Percentiles rank a stretch among this genome's conserved stretches.
Conservation (phyloP, 78 protist species). For the Parvularia atlantis region DNA sequence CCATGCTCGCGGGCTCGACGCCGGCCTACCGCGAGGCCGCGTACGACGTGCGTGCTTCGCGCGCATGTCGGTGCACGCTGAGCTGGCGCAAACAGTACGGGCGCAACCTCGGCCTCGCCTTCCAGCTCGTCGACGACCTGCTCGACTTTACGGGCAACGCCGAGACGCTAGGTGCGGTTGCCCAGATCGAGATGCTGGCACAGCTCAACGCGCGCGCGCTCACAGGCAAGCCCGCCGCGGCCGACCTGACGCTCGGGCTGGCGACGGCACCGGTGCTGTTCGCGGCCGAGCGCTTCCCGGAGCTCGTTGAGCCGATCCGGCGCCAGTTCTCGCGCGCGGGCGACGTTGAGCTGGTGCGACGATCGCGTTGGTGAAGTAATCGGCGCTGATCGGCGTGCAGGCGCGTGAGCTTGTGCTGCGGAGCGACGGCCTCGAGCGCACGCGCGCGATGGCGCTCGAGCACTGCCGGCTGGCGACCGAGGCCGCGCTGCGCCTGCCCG, state of each 20-base stretch:
- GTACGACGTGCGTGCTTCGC: not conserved
- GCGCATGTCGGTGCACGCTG: not conserved
- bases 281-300: slow-evolving; percentile 64
- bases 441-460: slow-evolving; percentile 26
- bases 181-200: too few relatives aligned
- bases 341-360: slow-evolving; percentile 39
- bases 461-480: slow-evolving; percentile 26
- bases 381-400: not conserved
- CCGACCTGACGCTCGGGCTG: slow-evolving; percentile 55
- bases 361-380: not conserved
- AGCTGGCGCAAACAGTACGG: slow-evolving; percentile 36
- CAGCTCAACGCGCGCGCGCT: too few relatives aligned
- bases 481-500: slow-evolving; percentile 14
- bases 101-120: slow-evolving; percentile 79
- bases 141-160: slow-evolving; percentile 60
- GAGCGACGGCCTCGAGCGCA: slow-evolving; percentile 34
- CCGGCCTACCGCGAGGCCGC: not conserved
- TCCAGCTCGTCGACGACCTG: slow-evolving; percentile 78
- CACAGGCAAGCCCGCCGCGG: slow-evolving; percentile 69
- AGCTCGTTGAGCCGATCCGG: slow-evolving; percentile 47
- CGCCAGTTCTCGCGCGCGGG: slow-evolving; percentile 50
- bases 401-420: slow-evolving; percentile 21
- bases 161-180: slow-evolving; percentile 39
- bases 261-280: slow-evolving; percentile 82
- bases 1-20: slow-evolving; percentile 7